A percentile compares a stretch with the other conserved stretches of the same genome.
Evolutionary conservation across 805 yeast genomes (phyloP).

Genomic region (Metschnikowia arizonensis): DNA sequence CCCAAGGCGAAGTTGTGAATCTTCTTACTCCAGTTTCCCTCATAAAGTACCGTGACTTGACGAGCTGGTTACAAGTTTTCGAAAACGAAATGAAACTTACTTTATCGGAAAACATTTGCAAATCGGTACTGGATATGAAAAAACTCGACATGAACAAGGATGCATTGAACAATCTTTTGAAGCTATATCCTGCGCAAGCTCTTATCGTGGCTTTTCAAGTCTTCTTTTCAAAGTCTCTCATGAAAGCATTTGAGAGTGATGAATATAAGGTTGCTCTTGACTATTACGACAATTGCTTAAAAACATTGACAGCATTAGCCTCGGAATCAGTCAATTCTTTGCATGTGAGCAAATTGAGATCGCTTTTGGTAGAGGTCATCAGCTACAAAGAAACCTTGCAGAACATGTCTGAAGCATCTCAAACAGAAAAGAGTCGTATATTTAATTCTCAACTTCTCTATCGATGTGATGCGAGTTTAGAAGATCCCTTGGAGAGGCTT

Average conservation of each 20-base stretch:
- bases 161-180: conserved; percentile 27
- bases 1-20: conserved; percentile 56
- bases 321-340: conserved; percentile 18
- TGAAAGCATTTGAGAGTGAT: conserved; percentile 20
- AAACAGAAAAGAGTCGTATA: conserved; percentile 18
- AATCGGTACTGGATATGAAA: conserved; percentile 24
- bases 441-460: conserved; percentile 58
- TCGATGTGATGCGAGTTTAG: conserved; percentile 25
- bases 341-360: conserved; percentile 47
- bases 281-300: conserved; percentile 14
- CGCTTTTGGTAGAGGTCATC: conserved; percentile 61
- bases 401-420: conserved; percentile 12
- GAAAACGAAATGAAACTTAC: conserved; percentile 53
- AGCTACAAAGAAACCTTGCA: conserved; percentile 49
- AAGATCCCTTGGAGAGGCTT: conserved; percentile 33
- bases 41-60: conserved; percentile 38
- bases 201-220: conserved; percentile 53
- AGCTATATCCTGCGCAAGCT: conserved; percentile 52
- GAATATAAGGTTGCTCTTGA: background rate
- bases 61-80: conserved; percentile 59
- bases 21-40: conserved; percentile 44
- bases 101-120: conserved; percentile 33
- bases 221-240: conserved; percentile 47
- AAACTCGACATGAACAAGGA: background rate
- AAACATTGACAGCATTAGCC: conserved; percentile 25